Percentiles rank a stretch among this genome's conserved stretches.
phyloP scores from a whole-genome alignment of 495 filamentous ascomycete species.

The Lindgomyces ingoldianus region DNA sequence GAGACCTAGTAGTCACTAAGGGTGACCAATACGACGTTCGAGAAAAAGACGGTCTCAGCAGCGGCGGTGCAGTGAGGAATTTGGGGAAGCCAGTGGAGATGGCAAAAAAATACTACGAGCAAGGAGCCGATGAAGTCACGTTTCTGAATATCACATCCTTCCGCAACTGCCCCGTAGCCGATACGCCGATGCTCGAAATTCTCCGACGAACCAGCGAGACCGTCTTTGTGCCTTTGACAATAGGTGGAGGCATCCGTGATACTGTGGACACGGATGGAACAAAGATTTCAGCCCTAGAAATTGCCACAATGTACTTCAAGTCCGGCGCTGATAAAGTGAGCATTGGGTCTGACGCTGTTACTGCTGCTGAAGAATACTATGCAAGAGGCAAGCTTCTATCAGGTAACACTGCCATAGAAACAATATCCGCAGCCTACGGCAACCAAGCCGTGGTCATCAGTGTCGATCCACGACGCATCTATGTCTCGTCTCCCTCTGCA shows the following conservation, averaged over 20 bases:
- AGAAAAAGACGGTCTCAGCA: conserved; percentile 66
- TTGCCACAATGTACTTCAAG: conserved; percentile 97
- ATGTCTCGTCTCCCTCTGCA: conserved; percentile 68
- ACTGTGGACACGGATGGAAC: conserved; percentile 88
- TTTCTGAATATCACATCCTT: conserved; percentile 99
- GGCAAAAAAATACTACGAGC: conserved; percentile 90
- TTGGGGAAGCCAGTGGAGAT: conserved; percentile 95
- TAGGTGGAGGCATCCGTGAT: conserved; percentile 93
- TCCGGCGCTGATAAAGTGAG: conserved; percentile 98
- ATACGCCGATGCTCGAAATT: conserved; percentile 95
- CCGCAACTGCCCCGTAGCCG: conserved; percentile 86
- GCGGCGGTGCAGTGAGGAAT: conserved; percentile 80
- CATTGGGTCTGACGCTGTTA: conserved; percentile 92
- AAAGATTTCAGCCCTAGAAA: conserved; percentile 79
- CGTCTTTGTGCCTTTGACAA: conserved; percentile 95
- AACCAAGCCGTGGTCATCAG: conserved; percentile 97
- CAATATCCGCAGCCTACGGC: conserved; percentile 89
- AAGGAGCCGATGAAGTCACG: conserved; percentile 94
- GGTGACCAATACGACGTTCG: conserved; percentile 99
- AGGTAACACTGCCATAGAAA: conserved; percentile 88
- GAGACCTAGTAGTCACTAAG: conserved; percentile 96
- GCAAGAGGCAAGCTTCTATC: conserved; percentile 62
- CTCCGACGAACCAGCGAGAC: conserved; percentile 81
- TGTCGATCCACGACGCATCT: conserved; percentile 89
- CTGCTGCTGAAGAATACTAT: conserved; percentile 88